These are phyloP conservation scores for Asterochloris erici DNA, from an alignment of 139 green algal genomes.

Conservation along the genomic window DNA sequence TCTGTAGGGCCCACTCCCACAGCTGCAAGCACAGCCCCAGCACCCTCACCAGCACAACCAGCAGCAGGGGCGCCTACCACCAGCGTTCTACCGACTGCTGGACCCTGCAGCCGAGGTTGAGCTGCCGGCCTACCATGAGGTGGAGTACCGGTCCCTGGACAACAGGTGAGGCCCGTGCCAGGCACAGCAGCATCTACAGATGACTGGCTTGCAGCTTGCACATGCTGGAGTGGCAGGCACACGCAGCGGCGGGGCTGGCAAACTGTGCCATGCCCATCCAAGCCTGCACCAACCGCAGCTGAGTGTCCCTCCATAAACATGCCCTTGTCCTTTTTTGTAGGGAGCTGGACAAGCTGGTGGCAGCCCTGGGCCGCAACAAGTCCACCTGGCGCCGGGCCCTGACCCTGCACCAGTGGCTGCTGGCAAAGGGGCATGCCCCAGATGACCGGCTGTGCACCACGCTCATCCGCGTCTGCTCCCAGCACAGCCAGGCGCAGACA, in stretches of 20 bases:
- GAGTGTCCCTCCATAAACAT: no score
- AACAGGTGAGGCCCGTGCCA: neutral
- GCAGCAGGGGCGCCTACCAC: slow-evolving; percentile 29
- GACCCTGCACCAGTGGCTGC: slow-evolving; percentile 64
- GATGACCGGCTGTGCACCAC: slow-evolving; percentile 85
- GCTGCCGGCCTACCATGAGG: slow-evolving; percentile 30
- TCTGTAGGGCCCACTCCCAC: no score
- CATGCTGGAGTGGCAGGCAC: no score
- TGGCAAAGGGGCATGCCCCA: slow-evolving; percentile 44
- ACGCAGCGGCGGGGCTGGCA: no score
- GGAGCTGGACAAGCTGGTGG: slow-evolving; percentile 84
- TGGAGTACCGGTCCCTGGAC: slow-evolving; percentile 6
- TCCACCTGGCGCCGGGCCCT: slow-evolving; percentile 65
- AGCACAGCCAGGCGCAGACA: slow-evolving; percentile 65
- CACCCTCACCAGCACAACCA: neutral
- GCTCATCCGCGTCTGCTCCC: slow-evolving; percentile 72
- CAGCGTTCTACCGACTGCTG: slow-evolving; percentile 41
- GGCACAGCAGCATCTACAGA: no score
- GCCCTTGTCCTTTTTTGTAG: neutral
- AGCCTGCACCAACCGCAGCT: no score
- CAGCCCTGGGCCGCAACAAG: slow-evolving; percentile 58
- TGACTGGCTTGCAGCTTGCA: no score
- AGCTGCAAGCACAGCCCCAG: no score
- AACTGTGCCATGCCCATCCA: no score
- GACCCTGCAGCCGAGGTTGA: slow-evolving; percentile 40